Evolutionary conservation across 176 grass and related monocot genomes (phyloP), one percentile per base, ranked within the genome.

Genomic region (Musa beccarii): DNA sequence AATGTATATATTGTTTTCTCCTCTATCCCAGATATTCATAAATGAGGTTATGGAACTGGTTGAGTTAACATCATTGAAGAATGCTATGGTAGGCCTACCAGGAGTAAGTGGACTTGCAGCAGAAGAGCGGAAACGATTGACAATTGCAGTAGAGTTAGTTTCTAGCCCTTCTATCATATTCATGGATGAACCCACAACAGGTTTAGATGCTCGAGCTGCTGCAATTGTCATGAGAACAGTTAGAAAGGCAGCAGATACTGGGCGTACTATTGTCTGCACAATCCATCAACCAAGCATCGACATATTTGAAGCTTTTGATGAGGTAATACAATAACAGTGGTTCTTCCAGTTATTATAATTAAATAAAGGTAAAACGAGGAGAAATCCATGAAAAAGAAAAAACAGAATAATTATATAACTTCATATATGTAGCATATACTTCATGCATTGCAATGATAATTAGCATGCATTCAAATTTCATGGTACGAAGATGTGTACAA

Each of bases 241-340:
- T 24, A 77, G 59, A 66, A 77, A 77, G 52, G 49, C 59, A 77
- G 75, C 61, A 9, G 59, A 77, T 52, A 77, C 75, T 53, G 75
- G 75, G 20, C 49, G 75, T 52, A 66, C 59, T 6, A 77, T 77
- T 53, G 59, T 77, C n/a, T 77, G 75, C 75, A 77, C 75, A 52
- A 77, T 77, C 61, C 75, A 77, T 52, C 61, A 77, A 65, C 75
- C 75, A 66, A 77, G 75, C 75, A 77, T 77, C 53, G 59, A 77
- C 19, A 77, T 77, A 66, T 77, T 77, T 77, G 59, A 77, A 66
- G 75, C 75, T 65, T 77, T 77, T 51, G 75, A 77, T 77, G 75
- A 77, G 75, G 75, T 66, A 77, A 15, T 26, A 23, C 21, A 24
- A 43, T 21, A 77, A 52, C 1, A 43, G 6, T 26, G 13, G 49